Evolutionary conservation across 2,329 filamentous ascomycete species (phyloP).

Genomic region (Capronia epimyces): DNA sequence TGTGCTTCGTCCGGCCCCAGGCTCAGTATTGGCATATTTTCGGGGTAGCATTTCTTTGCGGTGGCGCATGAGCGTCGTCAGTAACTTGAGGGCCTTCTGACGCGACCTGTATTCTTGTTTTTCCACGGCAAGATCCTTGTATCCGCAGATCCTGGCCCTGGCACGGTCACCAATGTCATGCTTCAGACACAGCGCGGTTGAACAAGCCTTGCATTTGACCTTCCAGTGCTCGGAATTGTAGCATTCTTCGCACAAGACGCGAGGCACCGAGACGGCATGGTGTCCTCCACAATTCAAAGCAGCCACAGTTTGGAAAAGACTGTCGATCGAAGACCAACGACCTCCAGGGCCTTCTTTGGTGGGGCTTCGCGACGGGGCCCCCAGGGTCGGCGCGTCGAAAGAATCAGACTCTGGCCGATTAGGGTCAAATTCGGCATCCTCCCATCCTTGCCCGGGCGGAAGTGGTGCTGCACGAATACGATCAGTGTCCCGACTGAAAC

Average conservation of each 20-base stretch:
- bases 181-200: slow-evolving; percentile 54
- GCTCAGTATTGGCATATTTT: neutral
- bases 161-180: slow-evolving; percentile 52
- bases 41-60: slow-evolving; percentile 26
- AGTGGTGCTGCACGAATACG: slow-evolving; percentile 53
- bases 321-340: slow-evolving; percentile 37
- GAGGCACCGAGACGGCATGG: slow-evolving; percentile 34
- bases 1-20: neutral
- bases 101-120: slow-evolving; percentile 37
- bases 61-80: slow-evolving; percentile 25
- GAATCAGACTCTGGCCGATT: slow-evolving; percentile 4
- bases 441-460: slow-evolving; percentile 50
- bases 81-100: slow-evolving; percentile 22
- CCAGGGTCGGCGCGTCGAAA: slow-evolving; percentile 1
- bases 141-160: slow-evolving; percentile 54
- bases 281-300: slow-evolving; percentile 13
- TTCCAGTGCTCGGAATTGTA: slow-evolving; percentile 56
- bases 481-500: slow-evolving; percentile 49
- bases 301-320: slow-evolving; percentile 35
- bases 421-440: slow-evolving; percentile 49
- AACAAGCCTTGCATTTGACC: slow-evolving; percentile 54
- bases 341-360: slow-evolving; percentile 19
- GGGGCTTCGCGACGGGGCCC: neutral
- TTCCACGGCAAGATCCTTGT: slow-evolving; percentile 50
- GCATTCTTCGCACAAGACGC: slow-evolving; percentile 54